phyloP scores from a whole-genome alignment of 352 stramenopile species.

The Phytophthora palmivora region DNA sequence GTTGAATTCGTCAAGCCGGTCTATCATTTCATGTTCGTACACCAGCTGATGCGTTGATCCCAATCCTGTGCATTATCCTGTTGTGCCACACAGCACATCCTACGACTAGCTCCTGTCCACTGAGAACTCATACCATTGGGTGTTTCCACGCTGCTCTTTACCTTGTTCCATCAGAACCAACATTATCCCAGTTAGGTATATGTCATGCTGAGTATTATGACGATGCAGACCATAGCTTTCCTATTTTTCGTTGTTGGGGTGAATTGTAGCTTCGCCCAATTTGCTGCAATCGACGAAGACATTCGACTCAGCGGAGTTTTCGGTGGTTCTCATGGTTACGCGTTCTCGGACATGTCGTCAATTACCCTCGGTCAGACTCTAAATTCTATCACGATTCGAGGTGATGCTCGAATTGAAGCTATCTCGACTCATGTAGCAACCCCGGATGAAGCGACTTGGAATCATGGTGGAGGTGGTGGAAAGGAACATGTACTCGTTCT shows the following conservation, averaged over 20 bases:
- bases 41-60: neutral
- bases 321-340: slow-evolving; percentile 14
- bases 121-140: no score
- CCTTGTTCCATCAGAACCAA: no score
- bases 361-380: slow-evolving; percentile 28
- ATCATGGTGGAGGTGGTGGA: slow-evolving; percentile 24
- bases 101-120: slow-evolving; percentile 1
- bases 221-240: neutral
- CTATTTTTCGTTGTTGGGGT: slow-evolving; percentile 1
- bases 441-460: slow-evolving; percentile 14
- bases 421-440: slow-evolving; percentile 14
- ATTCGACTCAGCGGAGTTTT: slow-evolving; percentile 27
- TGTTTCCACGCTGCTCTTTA: no score
- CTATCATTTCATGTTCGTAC: no score
- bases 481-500: slow-evolving; percentile 15
- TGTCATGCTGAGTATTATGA: slow-evolving; percentile 8
- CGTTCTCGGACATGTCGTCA: slow-evolving; percentile 31
- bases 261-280: neutral
- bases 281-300: slow-evolving; percentile 3
- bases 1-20: neutral
- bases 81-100: neutral
- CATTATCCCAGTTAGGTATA: no score
- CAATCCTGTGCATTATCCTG: neutral
- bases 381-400: slow-evolving; percentile 27
- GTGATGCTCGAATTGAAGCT: slow-evolving; percentile 11